Evolutionary conservation across 2,329 filamentous ascomycete species (phyloP).

Genomic region (Alternaria infectoria): DNA sequence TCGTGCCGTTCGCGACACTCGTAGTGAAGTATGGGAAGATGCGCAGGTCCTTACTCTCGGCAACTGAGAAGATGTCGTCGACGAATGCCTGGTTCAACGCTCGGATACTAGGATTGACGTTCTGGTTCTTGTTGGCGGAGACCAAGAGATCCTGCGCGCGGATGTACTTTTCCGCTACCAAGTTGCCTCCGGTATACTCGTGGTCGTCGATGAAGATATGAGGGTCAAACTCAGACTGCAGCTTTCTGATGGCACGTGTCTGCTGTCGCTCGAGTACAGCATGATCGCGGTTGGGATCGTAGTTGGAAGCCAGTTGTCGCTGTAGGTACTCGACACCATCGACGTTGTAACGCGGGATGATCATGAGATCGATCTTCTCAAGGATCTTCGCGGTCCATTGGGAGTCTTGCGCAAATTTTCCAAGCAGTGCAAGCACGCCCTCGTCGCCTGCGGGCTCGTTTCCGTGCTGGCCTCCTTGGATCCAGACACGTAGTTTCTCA

Average conservation of each 20-base stretch:
- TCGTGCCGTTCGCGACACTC: slow-evolving; percentile 18
- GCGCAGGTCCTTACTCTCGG: slow-evolving; percentile 13
- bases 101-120: slow-evolving; percentile 35
- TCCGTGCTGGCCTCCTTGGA: slow-evolving; percentile 39
- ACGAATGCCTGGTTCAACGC: slow-evolving; percentile 36
- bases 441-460: slow-evolving; percentile 41
- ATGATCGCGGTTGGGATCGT: slow-evolving; percentile 40
- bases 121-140: slow-evolving; percentile 38
- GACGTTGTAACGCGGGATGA: slow-evolving; percentile 37
- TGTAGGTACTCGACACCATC: slow-evolving; percentile 36
- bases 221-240: slow-evolving; percentile 29
- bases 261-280: slow-evolving; percentile 33
- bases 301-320: slow-evolving; percentile 25
- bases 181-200: slow-evolving; percentile 28
- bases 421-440: slow-evolving; percentile 34
- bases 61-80: slow-evolving; percentile 19
- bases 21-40: slow-evolving; percentile 37
- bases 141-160: slow-evolving; percentile 35
- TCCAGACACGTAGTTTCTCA: slow-evolving; percentile 32
- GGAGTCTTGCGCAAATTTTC: slow-evolving; percentile 33
- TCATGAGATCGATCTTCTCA: slow-evolving; percentile 28
- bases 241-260: slow-evolving; percentile 29
- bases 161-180: slow-evolving; percentile 19
- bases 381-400: slow-evolving; percentile 29
- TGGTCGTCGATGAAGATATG: slow-evolving; percentile 38